Conservation (phyloP, 176 grass and related monocot species). For the Calamus simplicifolius region DNA sequence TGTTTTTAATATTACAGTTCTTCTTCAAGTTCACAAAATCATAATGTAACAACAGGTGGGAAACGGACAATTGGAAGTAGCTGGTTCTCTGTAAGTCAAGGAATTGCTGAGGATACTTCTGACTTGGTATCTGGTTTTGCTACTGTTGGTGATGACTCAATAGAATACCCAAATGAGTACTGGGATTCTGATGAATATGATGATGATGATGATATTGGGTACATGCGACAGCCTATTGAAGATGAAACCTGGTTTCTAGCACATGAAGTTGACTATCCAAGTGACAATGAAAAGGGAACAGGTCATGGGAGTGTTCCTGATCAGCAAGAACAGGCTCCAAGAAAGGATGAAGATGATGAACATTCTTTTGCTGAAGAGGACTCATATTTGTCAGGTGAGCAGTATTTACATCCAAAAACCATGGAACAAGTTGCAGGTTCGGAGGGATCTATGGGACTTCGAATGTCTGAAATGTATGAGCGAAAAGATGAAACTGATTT, state of each 20-base stretch:
- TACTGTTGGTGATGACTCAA: constrained; percentile 64
- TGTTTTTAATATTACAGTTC: not conserved
- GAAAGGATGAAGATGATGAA: constrained; percentile 78
- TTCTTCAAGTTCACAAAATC: not conserved
- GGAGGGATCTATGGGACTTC: constrained; percentile 28
- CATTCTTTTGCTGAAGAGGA: constrained; percentile 91
- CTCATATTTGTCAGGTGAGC: constrained; percentile 81
- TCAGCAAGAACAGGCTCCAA: constrained; percentile 43
- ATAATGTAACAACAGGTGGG: constrained; percentile 40
- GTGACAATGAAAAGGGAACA: constrained; percentile 83
- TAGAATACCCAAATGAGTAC: constrained; percentile 93
- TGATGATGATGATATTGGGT: constrained; percentile 92
- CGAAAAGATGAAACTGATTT: constrained; percentile 49
- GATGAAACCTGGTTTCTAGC: constrained; percentile 97
- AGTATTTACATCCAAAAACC: constrained; percentile 59
- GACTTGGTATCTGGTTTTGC: constrained; percentile 85
- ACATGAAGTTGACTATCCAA: constrained; percentile 97
- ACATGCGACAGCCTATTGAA: constrained; percentile 92
- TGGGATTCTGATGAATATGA: constrained; percentile 99
- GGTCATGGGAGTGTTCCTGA: constrained; percentile 38
- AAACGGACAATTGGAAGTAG: constrained; percentile 60
- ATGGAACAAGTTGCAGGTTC: constrained; percentile 40
- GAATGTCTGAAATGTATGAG: constrained; percentile 27
- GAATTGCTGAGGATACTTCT: constrained; percentile 87
- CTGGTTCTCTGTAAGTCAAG: constrained; percentile 94